A percentile compares a stretch with the other conserved stretches of the same genome.
Conservation (phyloP, 768 basidiomycete genomes). For the Suillus americanus region DNA sequence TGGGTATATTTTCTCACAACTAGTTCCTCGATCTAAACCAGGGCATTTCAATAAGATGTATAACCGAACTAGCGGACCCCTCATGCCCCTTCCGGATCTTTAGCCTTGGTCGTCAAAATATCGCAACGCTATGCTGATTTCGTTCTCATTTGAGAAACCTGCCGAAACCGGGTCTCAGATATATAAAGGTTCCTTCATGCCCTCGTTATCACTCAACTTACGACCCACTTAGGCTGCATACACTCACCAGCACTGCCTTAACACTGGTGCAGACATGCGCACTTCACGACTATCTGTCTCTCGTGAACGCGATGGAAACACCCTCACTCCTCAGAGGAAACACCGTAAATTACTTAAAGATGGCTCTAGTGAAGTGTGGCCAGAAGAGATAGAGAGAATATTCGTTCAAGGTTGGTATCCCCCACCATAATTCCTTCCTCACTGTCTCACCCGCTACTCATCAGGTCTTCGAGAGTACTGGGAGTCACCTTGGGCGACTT, state of each 20-base stretch:
- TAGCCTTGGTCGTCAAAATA: constrained; percentile 25
- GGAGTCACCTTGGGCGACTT: constrained; percentile 79
- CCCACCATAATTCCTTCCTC: not conserved
- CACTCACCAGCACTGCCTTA: not conserved
- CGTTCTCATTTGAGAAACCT: constrained; percentile 19
- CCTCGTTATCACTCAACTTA: constrained; percentile 13
- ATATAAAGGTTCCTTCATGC: constrained; percentile 33
- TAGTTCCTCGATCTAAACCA: constrained; percentile 25
- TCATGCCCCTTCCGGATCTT: constrained; percentile 49
- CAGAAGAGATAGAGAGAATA: constrained; percentile 70
- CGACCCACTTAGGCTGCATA: constrained; percentile 4
- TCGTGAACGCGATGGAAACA: constrained; percentile 25
- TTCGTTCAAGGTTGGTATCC: constrained; percentile 69
- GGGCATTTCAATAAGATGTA: constrained; percentile 31
- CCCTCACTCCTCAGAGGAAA: constrained; percentile 70
- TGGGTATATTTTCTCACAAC: constrained; percentile 19
- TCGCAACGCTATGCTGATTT: constrained; percentile 14
- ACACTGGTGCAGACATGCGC: constrained; percentile 19
- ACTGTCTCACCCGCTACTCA: constrained; percentile 23
- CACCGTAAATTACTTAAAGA: constrained; percentile 86
- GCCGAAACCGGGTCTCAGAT: constrained; percentile 28
- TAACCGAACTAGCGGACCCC: constrained; percentile 25
- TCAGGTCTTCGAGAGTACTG: constrained; percentile 75
- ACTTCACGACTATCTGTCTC: constrained; percentile 19
- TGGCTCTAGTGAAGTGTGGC: constrained; percentile 79